Evolutionary conservation across 345 rosid species (phyloP), one percentile per base, ranked within the genome.

Genomic region (Salix koriyanagi): DNA sequence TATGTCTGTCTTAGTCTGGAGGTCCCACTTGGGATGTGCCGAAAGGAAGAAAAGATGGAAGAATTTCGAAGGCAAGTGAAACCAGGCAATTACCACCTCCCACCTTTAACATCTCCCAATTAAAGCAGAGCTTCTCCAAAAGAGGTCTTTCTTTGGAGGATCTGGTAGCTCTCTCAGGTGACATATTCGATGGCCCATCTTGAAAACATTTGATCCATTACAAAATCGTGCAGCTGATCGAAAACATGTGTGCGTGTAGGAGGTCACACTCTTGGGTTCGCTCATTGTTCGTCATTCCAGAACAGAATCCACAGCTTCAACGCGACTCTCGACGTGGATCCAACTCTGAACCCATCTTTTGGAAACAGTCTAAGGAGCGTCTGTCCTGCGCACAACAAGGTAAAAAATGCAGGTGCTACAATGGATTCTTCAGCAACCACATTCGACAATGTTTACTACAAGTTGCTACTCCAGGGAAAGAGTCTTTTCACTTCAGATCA

Each of bases 1-100:
- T 32, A n/a, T 8, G 11, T 14, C 1, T 2, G 7, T 34, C 23
- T 14, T 82, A 93, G 99, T 93, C 99, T 23, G 97, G 97, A 65
- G 97, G 97, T 23, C 97, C 97, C 0, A 79, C 75, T 66, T 95
- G 99, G 99, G 85, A 82, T 34, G 99, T 95, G 25, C 97, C 93
- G 0, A 93, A 93, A 81, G 97, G 99, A 28, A 86, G 99, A 84
- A 85, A 88, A 82, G 97, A 95, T 74, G 97, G 97, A 50, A 89
- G 94, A 80, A 85, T 90, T 67, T 90, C 99, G 15, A 89, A 80
- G 78, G 99, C 97, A 70, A 83, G 46, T 13, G 96, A 95, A 12
- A 93, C 97, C 58, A 85, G 90, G 80, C 97, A 86, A 79, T 69
- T 91, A 74, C 97, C 97, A 69, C 90, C 88, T 82, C 97, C 97